Evolutionary conservation across 2,329 filamentous ascomycete species (phyloP).

Genomic region (Aspergillus terreus): DNA sequence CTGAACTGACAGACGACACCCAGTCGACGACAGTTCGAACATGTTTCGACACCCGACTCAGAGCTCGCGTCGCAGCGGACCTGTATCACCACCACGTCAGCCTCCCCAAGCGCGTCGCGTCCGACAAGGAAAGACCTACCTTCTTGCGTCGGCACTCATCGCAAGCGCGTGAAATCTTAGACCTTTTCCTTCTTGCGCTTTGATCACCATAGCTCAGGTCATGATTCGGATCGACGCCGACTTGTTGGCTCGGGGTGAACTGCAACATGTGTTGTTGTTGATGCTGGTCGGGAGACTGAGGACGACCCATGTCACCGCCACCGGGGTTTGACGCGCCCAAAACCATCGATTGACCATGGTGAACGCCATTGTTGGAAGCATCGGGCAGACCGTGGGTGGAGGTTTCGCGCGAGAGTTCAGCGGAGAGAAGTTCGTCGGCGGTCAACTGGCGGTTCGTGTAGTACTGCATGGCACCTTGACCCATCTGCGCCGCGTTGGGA

Average conservation of each 20-base stretch:
- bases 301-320: constrained; percentile 34
- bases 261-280: constrained; percentile 40
- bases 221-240: constrained; percentile 43
- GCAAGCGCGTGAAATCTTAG: constrained; percentile 83
- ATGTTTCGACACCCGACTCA: constrained; percentile 69
- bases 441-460: constrained; percentile 43
- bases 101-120: constrained; percentile 11
- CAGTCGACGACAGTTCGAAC: constrained; percentile 75
- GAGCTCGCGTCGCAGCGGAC: constrained; percentile 81
- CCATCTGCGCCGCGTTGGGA: constrained; percentile 42
- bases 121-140: constrained; percentile 31
- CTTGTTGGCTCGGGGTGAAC: constrained; percentile 42
- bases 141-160: constrained; percentile 88
- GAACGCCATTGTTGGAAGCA: constrained; percentile 36
- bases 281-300: constrained; percentile 36
- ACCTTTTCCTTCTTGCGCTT: constrained; percentile 69
- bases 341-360: constrained; percentile 40
- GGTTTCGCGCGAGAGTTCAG: constrained; percentile 46
- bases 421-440: constrained; percentile 46
- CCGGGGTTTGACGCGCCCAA: constrained; percentile 35
- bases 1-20: constrained; percentile 79
- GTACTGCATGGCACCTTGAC: constrained; percentile 42
- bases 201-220: constrained; percentile 54
- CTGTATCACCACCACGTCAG: constrained; percentile 27
- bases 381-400: constrained; percentile 42